Base-by-base conservation (phyloP, 305 asterid species). In the Striga hermonthica region DNA sequence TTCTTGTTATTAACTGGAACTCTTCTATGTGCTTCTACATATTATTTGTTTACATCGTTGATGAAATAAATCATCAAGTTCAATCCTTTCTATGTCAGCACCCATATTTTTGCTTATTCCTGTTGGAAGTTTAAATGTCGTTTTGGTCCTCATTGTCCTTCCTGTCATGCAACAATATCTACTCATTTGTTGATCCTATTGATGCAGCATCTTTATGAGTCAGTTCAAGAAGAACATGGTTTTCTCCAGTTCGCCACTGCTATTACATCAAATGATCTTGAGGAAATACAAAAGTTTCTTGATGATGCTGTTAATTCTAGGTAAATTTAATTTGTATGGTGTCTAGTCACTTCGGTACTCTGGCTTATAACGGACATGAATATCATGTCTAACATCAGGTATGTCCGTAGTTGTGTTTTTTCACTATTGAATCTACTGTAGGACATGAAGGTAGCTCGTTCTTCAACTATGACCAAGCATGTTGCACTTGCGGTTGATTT, bases 261-360 rank as follows among this genome's bases (percentile, higher is more conserved):
- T 69, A 76, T 85, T 72, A 74, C 90, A 75, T 93, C 97, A 68
- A 84, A 85, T 63, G 97, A 93, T 79, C 91, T 90, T 0, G 97
- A 93, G 80, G 95, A 88, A 82, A 93, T 93, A 78, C 95, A 91
- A 62, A 83, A 81, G 59, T 90, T 93, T 78, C 95, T 93, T 67
- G 91, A 88, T 72, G 92, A 86, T 76, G 86, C 97, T 52, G 95
- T 93, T 73, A 89, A 80, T 75, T 70, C 83, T 65, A 87, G 97
- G 98, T 90, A 76, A 69, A 65, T 60, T 16, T 54, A 62, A 11
- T 70, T 67, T 58, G 54, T 40, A 39, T 50, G 66, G 40, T 49
- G 59, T 72, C 45, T 44, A 31, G 67, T 53, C 58, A 60, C 50
- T 38, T 44, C 22, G 9, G 60, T 60, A 34, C 38, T 55, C 31